phyloP scores from a whole-genome alignment of 139 green algal genomes.

The Nannochloris sp. region DNA sequence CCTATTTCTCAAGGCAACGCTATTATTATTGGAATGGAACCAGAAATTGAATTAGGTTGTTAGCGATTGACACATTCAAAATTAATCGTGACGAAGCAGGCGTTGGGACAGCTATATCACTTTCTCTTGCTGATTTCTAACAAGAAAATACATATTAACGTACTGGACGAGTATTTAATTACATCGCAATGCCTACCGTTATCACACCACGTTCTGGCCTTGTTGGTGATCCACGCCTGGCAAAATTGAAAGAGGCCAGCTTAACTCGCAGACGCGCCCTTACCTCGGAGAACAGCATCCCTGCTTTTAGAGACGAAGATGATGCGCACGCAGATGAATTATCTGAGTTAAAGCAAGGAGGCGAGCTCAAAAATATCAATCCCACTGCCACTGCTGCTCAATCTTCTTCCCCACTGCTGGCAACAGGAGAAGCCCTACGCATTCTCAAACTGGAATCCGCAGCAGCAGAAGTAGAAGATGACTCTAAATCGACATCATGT shows the following conservation, averaged over 20 bases:
- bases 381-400: constrained; percentile 1
- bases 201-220: not conserved
- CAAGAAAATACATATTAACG: no score
- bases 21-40: no score
- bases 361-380: not conserved
- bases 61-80: no score
- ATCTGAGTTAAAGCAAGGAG: no score
- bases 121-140: no score
- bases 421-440: not conserved
- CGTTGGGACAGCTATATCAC: no score
- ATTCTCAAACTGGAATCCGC: not conserved
- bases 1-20: no score
- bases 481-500: not conserved
- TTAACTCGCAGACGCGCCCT: not conserved
- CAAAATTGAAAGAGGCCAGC: not conserved
- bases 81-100: no score
- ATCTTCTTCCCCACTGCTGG: not conserved
- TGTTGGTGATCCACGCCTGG: not conserved
- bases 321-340: no score
- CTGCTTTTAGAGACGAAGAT: not conserved
- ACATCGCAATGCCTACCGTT: not conserved
- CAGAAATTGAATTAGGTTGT: no score
- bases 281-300: not conserved
- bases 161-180: not conserved
- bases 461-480: constrained; percentile 2